Conservation (phyloP, 73 alveolate genomes). For the Tetrahymena malaccensis region DNA sequence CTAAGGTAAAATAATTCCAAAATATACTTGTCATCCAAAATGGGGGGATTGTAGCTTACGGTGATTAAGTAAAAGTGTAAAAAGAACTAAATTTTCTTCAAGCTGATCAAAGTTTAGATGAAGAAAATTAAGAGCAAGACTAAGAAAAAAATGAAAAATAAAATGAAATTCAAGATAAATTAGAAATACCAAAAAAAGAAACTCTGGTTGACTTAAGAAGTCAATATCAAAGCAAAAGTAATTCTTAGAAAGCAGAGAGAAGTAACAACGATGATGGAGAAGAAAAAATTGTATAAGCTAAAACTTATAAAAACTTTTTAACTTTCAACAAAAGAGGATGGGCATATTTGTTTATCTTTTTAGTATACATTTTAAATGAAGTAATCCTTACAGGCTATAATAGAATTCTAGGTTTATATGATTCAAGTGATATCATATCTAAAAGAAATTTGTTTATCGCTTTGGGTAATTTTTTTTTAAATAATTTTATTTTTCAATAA, state of each 20-base stretch:
- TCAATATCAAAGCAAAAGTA: not conserved
- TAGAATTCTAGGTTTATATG: not conserved
- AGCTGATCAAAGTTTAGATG: not conserved
- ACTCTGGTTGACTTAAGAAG: not conserved
- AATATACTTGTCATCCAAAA: slow-evolving; percentile 11
- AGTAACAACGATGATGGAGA: not conserved
- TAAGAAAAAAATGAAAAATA: not conserved
- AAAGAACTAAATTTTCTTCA: not conserved
- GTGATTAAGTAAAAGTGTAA: not conserved
- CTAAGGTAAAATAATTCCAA: slow-evolving; percentile 21
- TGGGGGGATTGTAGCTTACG: slow-evolving; percentile 24
- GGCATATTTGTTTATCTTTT: not conserved
- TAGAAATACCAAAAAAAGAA: not conserved
- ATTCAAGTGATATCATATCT: not conserved
- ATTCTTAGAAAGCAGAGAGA: not conserved
- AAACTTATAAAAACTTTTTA: not conserved
- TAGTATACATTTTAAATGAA: not conserved
- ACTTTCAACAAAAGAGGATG: not conserved
- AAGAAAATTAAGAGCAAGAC: not conserved
- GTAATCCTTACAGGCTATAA: not conserved
- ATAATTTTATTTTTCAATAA: not conserved
- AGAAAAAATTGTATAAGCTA: not conserved
- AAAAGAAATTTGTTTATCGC: not conserved
- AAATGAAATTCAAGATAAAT: not conserved
- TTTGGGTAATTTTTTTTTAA: not conserved